Evolutionary conservation across 2,329 filamentous ascomycete species (phyloP).

Genomic region (Botrytis tulipae): DNA sequence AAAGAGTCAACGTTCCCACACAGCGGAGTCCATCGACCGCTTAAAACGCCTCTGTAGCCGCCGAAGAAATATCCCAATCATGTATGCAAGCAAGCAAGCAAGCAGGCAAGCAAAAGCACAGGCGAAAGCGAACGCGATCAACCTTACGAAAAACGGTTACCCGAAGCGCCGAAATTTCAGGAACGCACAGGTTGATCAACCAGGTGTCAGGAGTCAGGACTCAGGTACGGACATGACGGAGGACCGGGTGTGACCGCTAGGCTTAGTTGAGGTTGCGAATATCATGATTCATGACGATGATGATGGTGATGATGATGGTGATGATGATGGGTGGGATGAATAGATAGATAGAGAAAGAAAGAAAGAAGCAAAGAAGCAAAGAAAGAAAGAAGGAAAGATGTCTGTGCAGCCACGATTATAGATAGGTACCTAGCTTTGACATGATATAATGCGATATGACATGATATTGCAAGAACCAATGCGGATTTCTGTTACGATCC

Average conservation of each 20-base stretch:
- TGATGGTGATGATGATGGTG: background rate
- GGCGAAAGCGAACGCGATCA: background rate
- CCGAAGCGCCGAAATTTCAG: background rate
- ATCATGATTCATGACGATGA: background rate
- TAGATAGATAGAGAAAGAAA: background rate
- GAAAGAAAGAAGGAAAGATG: background rate
- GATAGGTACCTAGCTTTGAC: background rate
- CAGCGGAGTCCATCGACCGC: background rate
- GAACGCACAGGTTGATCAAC: background rate
- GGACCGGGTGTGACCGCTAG: background rate
- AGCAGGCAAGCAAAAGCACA: no score
- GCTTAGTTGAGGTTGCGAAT: background rate
- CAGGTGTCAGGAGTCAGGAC: background rate
- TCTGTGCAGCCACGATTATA: background rate
- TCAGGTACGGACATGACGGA: background rate
- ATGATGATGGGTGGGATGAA: background rate
- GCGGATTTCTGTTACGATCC: background rate
- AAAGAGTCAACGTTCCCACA: background rate
- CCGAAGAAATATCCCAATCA: background rate
- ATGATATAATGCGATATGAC: background rate
- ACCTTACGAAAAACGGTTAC: background rate
- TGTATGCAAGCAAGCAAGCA: background rate
- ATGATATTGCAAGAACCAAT: background rate
- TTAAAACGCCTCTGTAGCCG: conserved; percentile 2
- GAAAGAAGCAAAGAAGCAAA: background rate